Base-by-base conservation (phyloP, 805 yeast species). In the Candida saitoana region DNA sequence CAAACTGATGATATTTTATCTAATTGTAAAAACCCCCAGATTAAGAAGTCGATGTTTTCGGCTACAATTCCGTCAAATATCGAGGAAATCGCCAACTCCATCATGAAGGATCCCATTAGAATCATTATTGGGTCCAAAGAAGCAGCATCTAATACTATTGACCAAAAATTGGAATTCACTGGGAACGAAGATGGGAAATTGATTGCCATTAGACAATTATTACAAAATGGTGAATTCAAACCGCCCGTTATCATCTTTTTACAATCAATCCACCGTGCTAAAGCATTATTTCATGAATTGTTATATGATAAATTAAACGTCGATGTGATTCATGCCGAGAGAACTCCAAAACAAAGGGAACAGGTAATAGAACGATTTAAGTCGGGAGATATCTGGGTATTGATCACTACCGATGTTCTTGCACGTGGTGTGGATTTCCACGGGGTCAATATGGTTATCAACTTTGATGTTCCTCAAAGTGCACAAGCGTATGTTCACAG, bases 351-450 rank as follows among this genome's bases (percentile, higher is more conserved):
- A 24, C 98, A 93, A 66, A 79, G 99, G 67, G 88, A 87, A 45
- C 80, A 79, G 32, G 85, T 85, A 15, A 86, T 93, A 47, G 86
- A 86, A 56, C 71, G 85, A 50, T 93, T 93, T 68, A 87, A 81
- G 60, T 76, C 74, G 42, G 99, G 99, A 19, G 95, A 91, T 22
- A 73, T 90, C 22, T 93, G 99, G 99, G 95, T 93, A 36, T 73
- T 93, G 49, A 91, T 93, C 41, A 89, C 97, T 61, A 93, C 99
- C 0, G 99, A 93, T 64, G 96, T 93, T 37, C 69, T 93, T 42
- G 84, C 97, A 3, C 80, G 99, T 68, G 99, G 99, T 72, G 87
- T 93, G 44, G 99, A 93, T 63, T 93, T 93, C 69, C 88, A 88
- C 57, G 97, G 97, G 42, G 91, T 93, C 38, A 93, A 90, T 57